A percentile compares a stretch with the other conserved stretches of the same genome.
Conservation (phyloP, 164 flowering plant species). For the Amborella trichopoda region DNA sequence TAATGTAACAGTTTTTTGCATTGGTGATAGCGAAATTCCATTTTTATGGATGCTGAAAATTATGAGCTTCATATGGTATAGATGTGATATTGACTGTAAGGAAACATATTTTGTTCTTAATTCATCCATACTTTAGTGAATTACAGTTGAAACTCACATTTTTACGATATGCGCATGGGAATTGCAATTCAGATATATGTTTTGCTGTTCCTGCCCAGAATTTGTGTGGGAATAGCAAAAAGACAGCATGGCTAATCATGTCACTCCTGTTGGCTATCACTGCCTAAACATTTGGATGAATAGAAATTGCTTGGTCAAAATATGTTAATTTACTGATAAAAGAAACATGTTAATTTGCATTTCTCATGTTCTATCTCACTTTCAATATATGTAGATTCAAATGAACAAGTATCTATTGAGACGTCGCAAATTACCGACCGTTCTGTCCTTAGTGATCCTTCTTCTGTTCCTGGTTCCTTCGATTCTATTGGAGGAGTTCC, state of each 20-base stretch:
- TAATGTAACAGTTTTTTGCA: neutral
- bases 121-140: neutral
- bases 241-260: too few species aligned
- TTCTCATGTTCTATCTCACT: neutral
- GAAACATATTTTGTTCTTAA: neutral
- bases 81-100: neutral
- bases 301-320: neutral
- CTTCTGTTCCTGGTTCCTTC: constrained; percentile 7
- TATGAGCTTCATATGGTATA: neutral
- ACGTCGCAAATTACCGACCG: constrained; percentile 4
- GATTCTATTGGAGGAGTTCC: too few species aligned
- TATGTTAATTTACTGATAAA: neutral
- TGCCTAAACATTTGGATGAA: neutral
- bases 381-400: constrained; percentile 5
- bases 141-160: too few species aligned
- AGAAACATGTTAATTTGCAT: neutral
- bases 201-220: too few species aligned
- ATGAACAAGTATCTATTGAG: constrained; percentile 5
- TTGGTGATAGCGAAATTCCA: too few species aligned
- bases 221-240: too few species aligned
- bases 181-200: too few species aligned
- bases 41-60: too few species aligned
- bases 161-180: too few species aligned
- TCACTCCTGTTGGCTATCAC: neutral
- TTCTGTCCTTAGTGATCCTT: constrained; percentile 6